Base-by-base conservation (phyloP, 140 eudicot species). In the Anethum foeniculum region DNA sequence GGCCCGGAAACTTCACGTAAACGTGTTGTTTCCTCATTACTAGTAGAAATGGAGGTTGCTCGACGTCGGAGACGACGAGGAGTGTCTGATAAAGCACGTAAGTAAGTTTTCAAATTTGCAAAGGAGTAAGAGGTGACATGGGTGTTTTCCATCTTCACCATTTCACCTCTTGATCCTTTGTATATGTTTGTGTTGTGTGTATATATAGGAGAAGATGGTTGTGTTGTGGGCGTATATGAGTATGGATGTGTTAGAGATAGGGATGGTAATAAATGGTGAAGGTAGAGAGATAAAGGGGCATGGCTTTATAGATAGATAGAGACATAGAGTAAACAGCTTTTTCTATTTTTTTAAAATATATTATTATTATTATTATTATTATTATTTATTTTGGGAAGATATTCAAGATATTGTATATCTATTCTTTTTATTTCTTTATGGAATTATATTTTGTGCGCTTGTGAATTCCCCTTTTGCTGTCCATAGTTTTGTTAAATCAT, bases 1-100 rank as follows among this genome's bases (percentile, higher is more conserved):
- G 89, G 72, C 6, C 97, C 98, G 49, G 91, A 89, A 23, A 86
- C 85, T 72, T 87, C 80, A 3, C 93, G 88, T 54, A 80, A 83
- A 16, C 85, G 88, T 82, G 73, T 83, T 18, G 88, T 85, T 75
- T 94, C 99, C n/a, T 94, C 91, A 48, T 78, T 83, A 49, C 93
- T 75, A 56, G 95, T 88, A 65, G 97, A 86, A 39, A 84, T 88
- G 5, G 99, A 90, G 6, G 81, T 77, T 72, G 96, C 97, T 21
- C 99, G 94, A 32, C 86, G 88, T 38, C 83, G 44, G 43, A 94
- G 86, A 27, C 98, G 90, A 81, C 77, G 54, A 47, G 94, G 98
- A 52, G 97, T 92, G 78, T 89, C 84, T 79, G 93, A 79, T 47
- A 94, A 88, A 23, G 99, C 97, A 38, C 56, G 86, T 75, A 95